Evolutionary conservation across 768 basidiomycete species (phyloP).

Genomic region (Termitomyces sp.): DNA sequence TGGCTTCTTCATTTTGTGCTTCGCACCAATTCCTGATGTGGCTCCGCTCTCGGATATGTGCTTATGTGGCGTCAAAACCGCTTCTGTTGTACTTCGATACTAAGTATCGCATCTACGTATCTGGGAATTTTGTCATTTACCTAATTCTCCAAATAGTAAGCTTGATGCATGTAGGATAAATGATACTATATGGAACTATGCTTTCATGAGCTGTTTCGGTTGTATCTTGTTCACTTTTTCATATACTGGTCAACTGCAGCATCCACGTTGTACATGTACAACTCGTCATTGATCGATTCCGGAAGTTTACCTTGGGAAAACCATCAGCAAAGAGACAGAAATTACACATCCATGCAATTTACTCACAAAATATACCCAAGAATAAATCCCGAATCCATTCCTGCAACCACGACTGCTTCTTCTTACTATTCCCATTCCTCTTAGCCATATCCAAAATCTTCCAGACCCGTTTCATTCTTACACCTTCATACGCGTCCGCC

Average conservation of each 20-base stretch:
- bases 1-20: too few relatives aligned
- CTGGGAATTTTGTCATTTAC: too few relatives aligned
- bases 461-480: not conserved
- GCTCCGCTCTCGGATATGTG: too few relatives aligned
- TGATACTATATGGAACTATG: too few relatives aligned
- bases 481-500: not conserved
- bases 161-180: too few relatives aligned
- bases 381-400: slow-evolving; percentile 27
- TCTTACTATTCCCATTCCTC: slow-evolving; percentile 24
- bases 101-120: too few relatives aligned
- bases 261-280: slow-evolving; percentile 23
- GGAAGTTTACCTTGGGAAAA: slow-evolving; percentile 21
- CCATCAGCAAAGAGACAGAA: not conserved
- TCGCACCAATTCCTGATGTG: too few relatives aligned
- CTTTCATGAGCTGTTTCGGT: too few relatives aligned
- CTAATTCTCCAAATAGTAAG: too few relatives aligned
- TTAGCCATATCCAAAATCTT: slow-evolving; percentile 28
- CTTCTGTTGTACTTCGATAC: too few relatives aligned
- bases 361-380: slow-evolving; percentile 27
- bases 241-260: slow-evolving; percentile 18
- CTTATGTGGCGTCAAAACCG: too few relatives aligned
- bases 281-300: slow-evolving; percentile 21
- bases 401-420: slow-evolving; percentile 22
- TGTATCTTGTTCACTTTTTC: not conserved
- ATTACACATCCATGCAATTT: not conserved